Evolutionary conservation across 257 asterid genomes (phyloP).

Genomic region (Agastache rugosa): DNA sequence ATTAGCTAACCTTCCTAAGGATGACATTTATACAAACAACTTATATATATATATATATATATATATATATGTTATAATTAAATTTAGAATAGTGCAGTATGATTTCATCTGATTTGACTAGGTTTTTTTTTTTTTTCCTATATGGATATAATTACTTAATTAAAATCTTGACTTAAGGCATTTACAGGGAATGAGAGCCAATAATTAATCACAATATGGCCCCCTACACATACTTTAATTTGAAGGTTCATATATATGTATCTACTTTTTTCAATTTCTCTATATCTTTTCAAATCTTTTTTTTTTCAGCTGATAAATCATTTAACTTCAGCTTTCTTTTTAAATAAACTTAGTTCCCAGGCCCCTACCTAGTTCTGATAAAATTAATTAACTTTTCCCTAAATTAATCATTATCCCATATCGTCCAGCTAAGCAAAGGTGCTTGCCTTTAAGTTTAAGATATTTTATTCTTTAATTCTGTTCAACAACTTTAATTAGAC

Average conservation of each 20-base stretch:
- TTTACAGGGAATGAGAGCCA: no score
- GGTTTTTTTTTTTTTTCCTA: no score
- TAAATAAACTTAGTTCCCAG: slow-evolving; percentile 23
- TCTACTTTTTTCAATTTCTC: background rate
- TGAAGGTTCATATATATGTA: background rate
- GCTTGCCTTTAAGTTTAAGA: slow-evolving; percentile 33
- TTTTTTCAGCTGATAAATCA: background rate
- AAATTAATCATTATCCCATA: slow-evolving; percentile 35
- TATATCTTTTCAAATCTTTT: background rate
- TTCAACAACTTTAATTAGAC: background rate
- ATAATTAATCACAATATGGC: no score
- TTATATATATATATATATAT: no score
- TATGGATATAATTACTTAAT: no score
- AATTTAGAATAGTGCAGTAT: no score
- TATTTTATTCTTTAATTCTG: background rate
- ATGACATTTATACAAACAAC: no score
- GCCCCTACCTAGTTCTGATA: slow-evolving; percentile 40
- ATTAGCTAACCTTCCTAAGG: no score
- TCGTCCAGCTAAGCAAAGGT: slow-evolving; percentile 38
- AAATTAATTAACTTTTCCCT: slow-evolving; percentile 28
- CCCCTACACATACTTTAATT: no score
- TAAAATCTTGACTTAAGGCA: no score
- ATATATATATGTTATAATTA: no score
- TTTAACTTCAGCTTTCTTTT: slow-evolving; percentile 15
- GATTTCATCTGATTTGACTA: no score